Conservation (phyloP, 441 rosid species). For the Aquilaria agallochum region DNA sequence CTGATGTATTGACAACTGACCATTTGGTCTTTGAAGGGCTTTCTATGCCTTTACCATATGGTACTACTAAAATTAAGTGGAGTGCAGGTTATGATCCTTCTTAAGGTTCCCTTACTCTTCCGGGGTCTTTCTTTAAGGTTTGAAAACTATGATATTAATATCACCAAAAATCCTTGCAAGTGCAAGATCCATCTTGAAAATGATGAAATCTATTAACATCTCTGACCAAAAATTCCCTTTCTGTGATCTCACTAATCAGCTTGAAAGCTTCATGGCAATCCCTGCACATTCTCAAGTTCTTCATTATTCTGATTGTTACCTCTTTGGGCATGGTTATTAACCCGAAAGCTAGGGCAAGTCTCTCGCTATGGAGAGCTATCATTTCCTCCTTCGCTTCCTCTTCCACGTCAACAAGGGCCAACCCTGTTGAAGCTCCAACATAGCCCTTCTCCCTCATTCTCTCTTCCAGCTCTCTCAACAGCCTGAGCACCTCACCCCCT, state of each 20-base stretch:
- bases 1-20: slow-evolving; percentile 17
- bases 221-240: slow-evolving; percentile 44
- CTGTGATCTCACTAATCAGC: slow-evolving; percentile 40
- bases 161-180: slow-evolving; percentile 53
- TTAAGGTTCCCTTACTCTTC: slow-evolving; percentile 9
- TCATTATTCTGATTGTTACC: slow-evolving; percentile 37
- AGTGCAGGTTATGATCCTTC: slow-evolving; percentile 23
- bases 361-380: slow-evolving; percentile 52
- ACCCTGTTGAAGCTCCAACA: slow-evolving; percentile 30
- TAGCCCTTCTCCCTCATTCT: slow-evolving; percentile 57
- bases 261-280: slow-evolving; percentile 54
- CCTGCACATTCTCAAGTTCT: slow-evolving; percentile 52
- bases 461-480: slow-evolving; percentile 47
- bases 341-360: slow-evolving; percentile 47
- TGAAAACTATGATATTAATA: neutral
- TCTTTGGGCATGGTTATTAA: slow-evolving; percentile 29
- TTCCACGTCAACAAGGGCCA: slow-evolving; percentile 53
- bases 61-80: slow-evolving; percentile 13
- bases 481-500: slow-evolving; percentile 34
- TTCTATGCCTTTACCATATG: slow-evolving; percentile 16
- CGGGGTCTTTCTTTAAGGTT: neutral
- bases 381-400: slow-evolving; percentile 48
- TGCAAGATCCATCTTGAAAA: slow-evolving; percentile 36
- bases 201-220: slow-evolving; percentile 56
- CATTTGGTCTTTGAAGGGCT: slow-evolving; percentile 12